Evolutionary conservation across 164 flowering plant species (phyloP).

Genomic region (Aristolochia californica): DNA sequence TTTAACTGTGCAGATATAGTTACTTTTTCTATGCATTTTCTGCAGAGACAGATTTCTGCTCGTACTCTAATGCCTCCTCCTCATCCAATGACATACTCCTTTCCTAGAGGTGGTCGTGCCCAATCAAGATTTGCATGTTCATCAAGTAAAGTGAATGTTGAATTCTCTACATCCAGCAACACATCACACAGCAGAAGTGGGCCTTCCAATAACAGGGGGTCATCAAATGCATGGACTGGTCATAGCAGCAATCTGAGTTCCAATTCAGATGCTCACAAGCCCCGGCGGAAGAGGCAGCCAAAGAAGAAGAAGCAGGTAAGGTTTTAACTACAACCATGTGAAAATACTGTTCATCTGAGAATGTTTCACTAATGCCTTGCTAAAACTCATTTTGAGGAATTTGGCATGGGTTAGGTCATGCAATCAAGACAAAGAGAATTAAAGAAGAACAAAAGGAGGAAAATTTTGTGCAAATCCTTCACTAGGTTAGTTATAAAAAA

Average conservation of each 20-base stretch:
- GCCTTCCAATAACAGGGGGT: slow-evolving; percentile 29
- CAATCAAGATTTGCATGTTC: slow-evolving; percentile 39
- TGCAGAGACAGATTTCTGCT: slow-evolving; percentile 60
- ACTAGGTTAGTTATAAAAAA: no score
- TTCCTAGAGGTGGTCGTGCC: slow-evolving; percentile 19
- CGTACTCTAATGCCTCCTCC: slow-evolving; percentile 90
- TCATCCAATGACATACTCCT: slow-evolving; percentile 39
- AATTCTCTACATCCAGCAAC: slow-evolving; percentile 46
- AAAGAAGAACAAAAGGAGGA: no score
- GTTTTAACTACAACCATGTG: no score
- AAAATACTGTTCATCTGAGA: no score
- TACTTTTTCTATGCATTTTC: slow-evolving; percentile 1
- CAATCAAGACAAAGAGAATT: no score
- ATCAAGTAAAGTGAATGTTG: slow-evolving; percentile 39
- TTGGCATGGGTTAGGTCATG: no score
- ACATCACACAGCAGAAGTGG: slow-evolving; percentile 43
- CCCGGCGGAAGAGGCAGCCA: slow-evolving; percentile 86
- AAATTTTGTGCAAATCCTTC: no score
- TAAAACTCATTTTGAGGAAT: no score
- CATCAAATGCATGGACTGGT: slow-evolving; percentile 42
- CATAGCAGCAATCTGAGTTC: slow-evolving; percentile 76
- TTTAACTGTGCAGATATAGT: not conserved
- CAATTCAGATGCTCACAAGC: slow-evolving; percentile 92
- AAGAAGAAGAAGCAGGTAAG: slow-evolving; percentile 70
- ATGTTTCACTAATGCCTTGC: no score